phyloP scores from a whole-genome alignment of 1,284 basidiomycete species.

The Albatrellus sp. region DNA sequence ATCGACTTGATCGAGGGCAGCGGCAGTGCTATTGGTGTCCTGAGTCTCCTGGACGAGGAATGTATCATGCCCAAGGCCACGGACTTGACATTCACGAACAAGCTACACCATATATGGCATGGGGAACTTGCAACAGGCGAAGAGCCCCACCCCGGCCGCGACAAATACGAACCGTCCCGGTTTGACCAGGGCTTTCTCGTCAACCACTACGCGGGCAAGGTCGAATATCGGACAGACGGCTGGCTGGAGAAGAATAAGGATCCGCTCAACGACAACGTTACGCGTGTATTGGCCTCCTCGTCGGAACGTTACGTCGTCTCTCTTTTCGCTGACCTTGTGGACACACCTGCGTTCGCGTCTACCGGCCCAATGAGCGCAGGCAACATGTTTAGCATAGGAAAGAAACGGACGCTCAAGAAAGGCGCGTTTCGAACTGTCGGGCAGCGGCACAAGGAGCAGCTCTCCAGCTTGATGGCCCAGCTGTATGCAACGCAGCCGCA shows the following conservation, averaged over 20 bases:
- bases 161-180: conserved; percentile 80
- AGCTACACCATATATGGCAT: conserved; percentile 69
- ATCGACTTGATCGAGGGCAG: conserved; percentile 94
- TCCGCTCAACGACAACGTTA: conserved; percentile 93
- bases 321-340: conserved; percentile 78
- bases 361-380: conserved; percentile 22
- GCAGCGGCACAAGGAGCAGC: conserved; percentile 94
- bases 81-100: conserved; percentile 91
- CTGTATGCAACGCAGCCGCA: conserved; percentile 93
- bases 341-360: conserved; percentile 22
- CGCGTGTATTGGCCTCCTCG: conserved; percentile 79
- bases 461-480: conserved; percentile 86
- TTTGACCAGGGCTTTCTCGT: conserved; percentile 95
- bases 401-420: conserved; percentile 79
- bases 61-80: conserved; percentile 99
- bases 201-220: conserved; percentile 93
- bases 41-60: conserved; percentile 93
- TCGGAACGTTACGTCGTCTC: conserved; percentile 72
- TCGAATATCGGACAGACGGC: conserved; percentile 92
- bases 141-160: conserved; percentile 56
- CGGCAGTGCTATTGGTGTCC: conserved; percentile 69
- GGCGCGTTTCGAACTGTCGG: conserved; percentile 95
- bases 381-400: conserved; percentile 41
- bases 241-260: conserved; percentile 99
- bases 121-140: conserved; percentile 32